Conservation (phyloP, 202 grass and related monocot species). For the Schoenoplectus tabernaemontani region DNA sequence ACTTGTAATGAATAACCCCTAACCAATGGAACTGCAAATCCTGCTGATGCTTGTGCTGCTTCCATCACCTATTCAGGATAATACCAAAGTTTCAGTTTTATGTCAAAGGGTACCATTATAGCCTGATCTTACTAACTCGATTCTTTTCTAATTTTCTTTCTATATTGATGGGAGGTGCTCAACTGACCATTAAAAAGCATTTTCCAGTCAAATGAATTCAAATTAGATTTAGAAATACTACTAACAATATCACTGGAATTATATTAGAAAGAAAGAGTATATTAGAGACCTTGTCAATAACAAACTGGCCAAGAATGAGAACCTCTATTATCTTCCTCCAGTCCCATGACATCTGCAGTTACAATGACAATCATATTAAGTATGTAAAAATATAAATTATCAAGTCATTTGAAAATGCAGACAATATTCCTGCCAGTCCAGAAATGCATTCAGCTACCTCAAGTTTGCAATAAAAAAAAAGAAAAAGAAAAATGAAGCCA, state of each 20-base stretch:
- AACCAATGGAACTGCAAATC: constrained; percentile 17
- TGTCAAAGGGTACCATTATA: constrained; percentile 1
- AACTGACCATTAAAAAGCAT: not conserved
- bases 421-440: not conserved
- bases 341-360: constrained; percentile 87
- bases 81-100: constrained; percentile 16
- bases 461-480: not conserved
- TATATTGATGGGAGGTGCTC: not conserved
- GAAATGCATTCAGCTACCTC: not conserved
- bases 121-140: not conserved
- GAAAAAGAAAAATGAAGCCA: no score
- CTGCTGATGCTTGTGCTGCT: constrained; percentile 65
- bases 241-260: not conserved
- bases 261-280: not conserved
- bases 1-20: constrained; percentile 55
- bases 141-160: not conserved
- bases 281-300: constrained; percentile 78
- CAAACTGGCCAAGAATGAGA: constrained; percentile 92
- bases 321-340: constrained; percentile 99
- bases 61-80: constrained; percentile 70
- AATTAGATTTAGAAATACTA: not conserved
- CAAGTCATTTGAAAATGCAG: not conserved
- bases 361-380: constrained; percentile 14
- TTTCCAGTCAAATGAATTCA: not conserved
- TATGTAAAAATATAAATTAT: not conserved